Evolutionary conservation across 805 yeast species (phyloP), one percentile per base, ranked within the genome.

Genomic region (Myxozyma udenii): DNA sequence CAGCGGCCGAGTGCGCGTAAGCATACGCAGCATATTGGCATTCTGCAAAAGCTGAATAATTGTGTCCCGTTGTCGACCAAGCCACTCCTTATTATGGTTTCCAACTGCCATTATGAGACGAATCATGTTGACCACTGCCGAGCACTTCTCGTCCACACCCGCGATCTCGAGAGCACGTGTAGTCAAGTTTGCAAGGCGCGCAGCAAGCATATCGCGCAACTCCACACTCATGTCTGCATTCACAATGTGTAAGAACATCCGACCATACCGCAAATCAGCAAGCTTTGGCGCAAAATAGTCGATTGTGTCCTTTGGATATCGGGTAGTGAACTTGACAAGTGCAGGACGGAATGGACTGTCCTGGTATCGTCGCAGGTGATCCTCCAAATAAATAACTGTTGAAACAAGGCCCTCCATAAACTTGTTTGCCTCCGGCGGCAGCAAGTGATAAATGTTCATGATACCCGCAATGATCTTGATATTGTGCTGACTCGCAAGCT

Each of bases 321-420:
- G 74, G 67, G 89, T 81, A 68, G 93, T 71, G 64, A 85, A 93
- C 65, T 84, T 85, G 5, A 95, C 90, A 41, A 91, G 79, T 2
- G 98, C 96, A n/a, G 74, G 77, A 58, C 98, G 76, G 74, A 93
- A 90, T 2, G 98, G 97, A 1, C 97, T 87, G 38, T 75, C 76
- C 51, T 87, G 86, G 57, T 86, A 87, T 21, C 96, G 81, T 50
- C 96, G 84, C 61, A 93, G 72, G 54, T 84, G 84, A 2, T 84
- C 81, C 68, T 93, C 98, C 63, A 93, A 71, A 51, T 80, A 82
- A 58, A 84, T 79, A 51, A 93, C 76, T 3, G 91, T 84, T 48
- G 76, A 78, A 62, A 93, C 77, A 50, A 93, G 76, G 61, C 89
- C 96, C 46, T 87, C 91, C 81, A 95, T 81, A 62, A 88, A 93